Evolutionary conservation across 306 rosid genomes (phyloP), one percentile per base, ranked within the genome.

Genomic region (Cucumis melo): DNA sequence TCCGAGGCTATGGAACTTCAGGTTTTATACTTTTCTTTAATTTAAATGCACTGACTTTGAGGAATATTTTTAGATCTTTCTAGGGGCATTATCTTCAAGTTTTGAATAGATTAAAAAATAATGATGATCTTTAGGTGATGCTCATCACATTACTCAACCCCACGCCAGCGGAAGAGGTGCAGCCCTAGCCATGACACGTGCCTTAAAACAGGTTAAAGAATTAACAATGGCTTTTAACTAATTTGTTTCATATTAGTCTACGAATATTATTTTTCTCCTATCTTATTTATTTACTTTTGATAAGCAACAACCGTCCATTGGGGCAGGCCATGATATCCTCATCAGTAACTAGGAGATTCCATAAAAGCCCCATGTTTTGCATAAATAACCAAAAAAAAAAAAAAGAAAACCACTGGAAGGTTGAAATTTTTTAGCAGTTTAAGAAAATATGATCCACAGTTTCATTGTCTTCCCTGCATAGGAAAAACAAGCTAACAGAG

Each of bases 1-100:
- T 94, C 81, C 92, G 96, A 76, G 98, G 97, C 79, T 94, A 88
- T 83, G 98, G 98, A 83, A 94, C 87, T 87, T 90, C 98, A 85
- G 95, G 98, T 94, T 70, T 36, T 46, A 20, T 46, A 46, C 53
- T 4, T 12, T 0, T 1, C 2, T 44, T n/a, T 70, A 21, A 46
- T 44, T 46, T 23, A 8, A 41, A 70, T 23, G 39, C 24, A 10
- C 13, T 36, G 72, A 16, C 6, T 13, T 27, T 8, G 14, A 24
- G 1, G 50, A 44, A 34, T 39, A 67, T 21, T 44, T 46, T 44
- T 46, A 46, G 57, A 23, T 77, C 80, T 56, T 44, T 71, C 63
- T 63, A 38, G 56, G 60, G 29, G 71, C 46, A 63, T 62, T 73
- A 44, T 20, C 77, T 73, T 65, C 19, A 24, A 63, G 32, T 64